Evolutionary conservation across 768 basidiomycete genomes (phyloP).

Genomic region (Podaxis carcinomalis): DNA sequence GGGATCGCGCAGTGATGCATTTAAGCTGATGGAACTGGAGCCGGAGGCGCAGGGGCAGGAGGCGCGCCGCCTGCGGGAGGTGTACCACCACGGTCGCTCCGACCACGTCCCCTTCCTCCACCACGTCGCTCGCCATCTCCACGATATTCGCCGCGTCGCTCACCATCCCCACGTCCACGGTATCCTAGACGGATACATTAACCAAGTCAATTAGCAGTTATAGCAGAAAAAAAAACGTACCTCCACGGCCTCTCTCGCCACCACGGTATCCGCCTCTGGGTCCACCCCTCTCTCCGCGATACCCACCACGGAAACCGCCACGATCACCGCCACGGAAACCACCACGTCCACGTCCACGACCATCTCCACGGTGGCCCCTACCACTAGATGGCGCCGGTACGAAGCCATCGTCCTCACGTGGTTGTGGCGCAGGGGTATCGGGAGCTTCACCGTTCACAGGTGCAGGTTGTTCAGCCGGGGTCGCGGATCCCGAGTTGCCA

Average conservation of each 20-base stretch:
- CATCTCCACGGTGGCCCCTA: slow-evolving; percentile 26
- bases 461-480: slow-evolving; percentile 41
- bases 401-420: slow-evolving; percentile 62
- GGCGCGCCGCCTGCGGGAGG: neutral
- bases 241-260: slow-evolving; percentile 30
- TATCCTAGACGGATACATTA: slow-evolving; percentile 21
- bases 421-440: slow-evolving; percentile 16
- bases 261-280: slow-evolving; percentile 30
- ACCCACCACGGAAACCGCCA: slow-evolving; percentile 20
- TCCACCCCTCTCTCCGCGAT: slow-evolving; percentile 26
- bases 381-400: slow-evolving; percentile 25
- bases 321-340: slow-evolving; percentile 29
- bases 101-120: slow-evolving; percentile 25
- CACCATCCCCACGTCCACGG: slow-evolving; percentile 24
- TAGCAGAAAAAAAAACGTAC: slow-evolving; percentile 7
- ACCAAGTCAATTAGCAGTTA: neutral
- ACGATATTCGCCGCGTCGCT: slow-evolving; percentile 44
- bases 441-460: slow-evolving; percentile 26
- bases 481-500: slow-evolving; percentile 68
- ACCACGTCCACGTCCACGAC: slow-evolving; percentile 40
- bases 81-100: neutral
- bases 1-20: neutral
- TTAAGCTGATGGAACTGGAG: neutral
- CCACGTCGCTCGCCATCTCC: slow-evolving; percentile 39
- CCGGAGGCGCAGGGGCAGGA: neutral